phyloP scores from a whole-genome alignment of 2,329 filamentous ascomycete genomes.

The Aureobasidium pullulans region DNA sequence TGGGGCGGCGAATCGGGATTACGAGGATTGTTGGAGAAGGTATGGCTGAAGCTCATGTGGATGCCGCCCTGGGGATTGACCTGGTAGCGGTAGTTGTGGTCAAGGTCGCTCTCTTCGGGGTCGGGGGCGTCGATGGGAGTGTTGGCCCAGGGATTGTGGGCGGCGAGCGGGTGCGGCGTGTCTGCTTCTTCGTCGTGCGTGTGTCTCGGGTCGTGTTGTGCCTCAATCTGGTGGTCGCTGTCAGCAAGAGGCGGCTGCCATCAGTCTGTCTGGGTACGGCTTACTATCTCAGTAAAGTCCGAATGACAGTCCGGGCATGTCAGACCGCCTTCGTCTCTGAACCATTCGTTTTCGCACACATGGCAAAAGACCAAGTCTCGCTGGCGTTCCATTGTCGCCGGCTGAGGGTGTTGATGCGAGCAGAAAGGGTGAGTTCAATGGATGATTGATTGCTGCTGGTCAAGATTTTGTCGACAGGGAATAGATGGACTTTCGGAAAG shows the following conservation, averaged over 20 bases:
- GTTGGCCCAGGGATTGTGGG: constrained; percentile 43
- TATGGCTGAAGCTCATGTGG: constrained; percentile 12
- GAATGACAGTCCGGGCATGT: constrained; percentile 69
- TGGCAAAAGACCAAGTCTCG: constrained; percentile 83
- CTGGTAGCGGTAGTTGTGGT: constrained; percentile 24
- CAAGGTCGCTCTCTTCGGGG: constrained; percentile 39
- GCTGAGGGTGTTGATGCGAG: neutral
- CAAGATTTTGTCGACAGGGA: neutral
- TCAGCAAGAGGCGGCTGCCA: neutral
- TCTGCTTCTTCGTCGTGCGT: constrained; percentile 25
- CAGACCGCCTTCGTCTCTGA: constrained; percentile 59
- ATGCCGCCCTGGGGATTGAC: constrained; percentile 21
- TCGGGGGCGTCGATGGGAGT: constrained; percentile 40
- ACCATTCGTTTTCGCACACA: constrained; percentile 74
- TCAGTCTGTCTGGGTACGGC: neutral
- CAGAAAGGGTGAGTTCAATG: neutral
- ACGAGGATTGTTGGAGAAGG: neutral
- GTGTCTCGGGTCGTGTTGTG: constrained; percentile 57
- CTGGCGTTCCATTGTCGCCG: constrained; percentile 15
- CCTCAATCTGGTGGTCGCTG: constrained; percentile 34
- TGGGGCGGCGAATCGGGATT: neutral
- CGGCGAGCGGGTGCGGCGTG: constrained; percentile 28
- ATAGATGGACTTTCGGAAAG: neutral
- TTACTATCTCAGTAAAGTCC: constrained; percentile 79
- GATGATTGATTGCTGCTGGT: neutral